These are phyloP conservation scores for Clitoria ternatea DNA, from an alignment of 306 rosid species.

Conservation along the genomic window DNA sequence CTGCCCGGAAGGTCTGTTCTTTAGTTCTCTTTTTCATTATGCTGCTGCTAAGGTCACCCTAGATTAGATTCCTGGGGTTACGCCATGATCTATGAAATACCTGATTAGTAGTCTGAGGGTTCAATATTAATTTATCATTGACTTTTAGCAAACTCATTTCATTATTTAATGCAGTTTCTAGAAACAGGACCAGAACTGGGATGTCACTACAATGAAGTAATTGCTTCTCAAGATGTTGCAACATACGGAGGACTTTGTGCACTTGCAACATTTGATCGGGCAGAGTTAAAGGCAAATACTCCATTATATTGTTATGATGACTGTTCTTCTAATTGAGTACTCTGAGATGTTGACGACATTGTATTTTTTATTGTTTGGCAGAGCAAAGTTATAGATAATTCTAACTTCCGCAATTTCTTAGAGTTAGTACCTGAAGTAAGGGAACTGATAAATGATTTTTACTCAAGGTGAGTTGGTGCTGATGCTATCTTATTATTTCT, in stretches of 20 bases:
- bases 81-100: neutral
- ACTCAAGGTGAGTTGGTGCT: conserved; percentile 66
- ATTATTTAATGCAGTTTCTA: conserved; percentile 62
- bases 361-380: conserved; percentile 42
- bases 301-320: conserved; percentile 7
- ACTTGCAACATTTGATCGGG: conserved; percentile 91
- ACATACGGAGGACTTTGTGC: conserved; percentile 99
- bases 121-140: conserved; percentile 10
- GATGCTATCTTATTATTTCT: neutral
- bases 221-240: conserved; percentile 97
- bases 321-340: conserved; percentile 1
- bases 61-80: neutral
- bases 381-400: conserved; percentile 90
- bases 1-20: conserved; percentile 91
- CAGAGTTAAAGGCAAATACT: conserved; percentile 79
- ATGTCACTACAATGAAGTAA: conserved; percentile 80
- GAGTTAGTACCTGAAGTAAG: conserved; percentile 97
- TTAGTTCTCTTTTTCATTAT: neutral
- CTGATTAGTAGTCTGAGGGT: neutral
- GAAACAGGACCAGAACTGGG: conserved; percentile 79
- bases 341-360: neutral
- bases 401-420: conserved; percentile 82
- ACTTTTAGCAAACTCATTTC: conserved; percentile 16
- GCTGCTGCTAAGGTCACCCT: neutral
- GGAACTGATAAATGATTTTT: conserved; percentile 93